phyloP scores from a whole-genome alignment of 2,329 filamentous ascomycete genomes.

The Apiospora sp. region DNA sequence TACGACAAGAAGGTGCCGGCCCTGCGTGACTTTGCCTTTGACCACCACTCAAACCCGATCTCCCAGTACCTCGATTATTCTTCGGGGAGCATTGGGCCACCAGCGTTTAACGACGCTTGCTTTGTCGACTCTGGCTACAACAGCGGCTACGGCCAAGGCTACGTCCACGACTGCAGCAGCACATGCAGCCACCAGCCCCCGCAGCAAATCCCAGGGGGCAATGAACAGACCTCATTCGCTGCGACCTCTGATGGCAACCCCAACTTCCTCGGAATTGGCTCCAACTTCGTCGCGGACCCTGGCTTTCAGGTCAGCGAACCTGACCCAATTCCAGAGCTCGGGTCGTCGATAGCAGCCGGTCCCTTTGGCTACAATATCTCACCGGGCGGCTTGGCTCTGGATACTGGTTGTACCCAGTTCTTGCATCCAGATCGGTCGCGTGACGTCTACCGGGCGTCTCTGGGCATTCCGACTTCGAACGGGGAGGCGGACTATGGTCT shows the following conservation, averaged over 20 bases:
- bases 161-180: neutral
- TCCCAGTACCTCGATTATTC: neutral
- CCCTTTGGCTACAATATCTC: neutral
- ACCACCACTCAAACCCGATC: neutral
- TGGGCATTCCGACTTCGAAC: no score
- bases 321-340: neutral
- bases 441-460: no score
- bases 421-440: no score
- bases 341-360: neutral
- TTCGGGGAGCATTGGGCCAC: neutral
- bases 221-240: neutral
- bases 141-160: neutral
- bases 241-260: neutral
- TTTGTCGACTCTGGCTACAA: no score
- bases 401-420: no score
- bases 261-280: neutral
- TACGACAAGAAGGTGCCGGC: neutral
- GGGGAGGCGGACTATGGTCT: no score
- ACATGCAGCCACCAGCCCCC: neutral
- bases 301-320: no score
- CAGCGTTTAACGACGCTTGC: neutral
- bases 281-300: neutral
- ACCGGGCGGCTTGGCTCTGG: no score
- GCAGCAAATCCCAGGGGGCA: neutral
- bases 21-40: neutral